Evolutionary conservation across 495 filamentous ascomycete genomes (phyloP), one percentile per base, ranked within the genome.

Genomic region (Schizothecium vesticola): DNA sequence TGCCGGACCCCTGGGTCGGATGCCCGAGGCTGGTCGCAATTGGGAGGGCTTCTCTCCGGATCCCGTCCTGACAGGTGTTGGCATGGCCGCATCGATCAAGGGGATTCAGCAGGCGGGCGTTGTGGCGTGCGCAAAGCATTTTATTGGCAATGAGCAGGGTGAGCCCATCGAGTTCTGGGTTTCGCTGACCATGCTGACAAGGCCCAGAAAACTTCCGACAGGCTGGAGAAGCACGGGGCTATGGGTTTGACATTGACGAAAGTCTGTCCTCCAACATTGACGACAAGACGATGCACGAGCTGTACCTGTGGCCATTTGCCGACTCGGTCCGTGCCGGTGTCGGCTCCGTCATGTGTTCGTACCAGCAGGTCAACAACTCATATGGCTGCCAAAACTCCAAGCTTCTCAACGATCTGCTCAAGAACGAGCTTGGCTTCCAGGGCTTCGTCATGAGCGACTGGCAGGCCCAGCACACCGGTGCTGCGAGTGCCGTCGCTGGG

Each of bases 361-460:
- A 98, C 84, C 89, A 95, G 65, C 92, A 95, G 69, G 83, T 96
- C 75, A 97, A 97, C 79, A 93, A 93, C 77, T 92, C 88, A 43
- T 91, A 95, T 76, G 84, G 85, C 10, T 97, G 93, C 74, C 89
- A 92, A 65, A 97, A 96, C 81, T 92, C 90, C 55, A 88, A 93
- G 75, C 82, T 83, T 3, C 72, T 93, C 63, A 97, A 97, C 81
- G 87, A 90, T 76, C 74, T 97, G 23, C 86, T 99, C 64, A 99
- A 99, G 82, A 83, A 87, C 64, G 95, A 99, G 75, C 84, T 97
- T 8, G 94, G 90, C 29, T 99, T 96, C 84, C 95, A 97, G 80
- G 94, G 94, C 11, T 97, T 97, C 74, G 83, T 94, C 70, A 91
- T 94, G 90, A 93, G 87, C 69, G 93, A 96, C 74, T 97, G 93